These are phyloP conservation scores for Micractinium sp. DNA, from an alignment of 139 green algal species.

Conservation along the genomic window DNA sequence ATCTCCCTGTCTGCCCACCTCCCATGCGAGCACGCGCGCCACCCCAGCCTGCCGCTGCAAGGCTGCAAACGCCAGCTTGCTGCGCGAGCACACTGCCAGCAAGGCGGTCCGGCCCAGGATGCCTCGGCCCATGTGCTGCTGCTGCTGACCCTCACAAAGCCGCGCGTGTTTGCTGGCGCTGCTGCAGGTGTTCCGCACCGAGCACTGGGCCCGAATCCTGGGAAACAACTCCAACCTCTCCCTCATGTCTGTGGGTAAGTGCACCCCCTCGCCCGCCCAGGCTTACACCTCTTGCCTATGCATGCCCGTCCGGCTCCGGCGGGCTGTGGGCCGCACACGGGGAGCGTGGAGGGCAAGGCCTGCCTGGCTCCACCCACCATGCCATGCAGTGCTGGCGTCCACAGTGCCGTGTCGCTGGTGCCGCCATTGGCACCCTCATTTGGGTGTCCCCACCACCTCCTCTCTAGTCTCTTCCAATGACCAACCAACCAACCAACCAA, in stretches of 20 bases:
- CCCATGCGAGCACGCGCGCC: neutral
- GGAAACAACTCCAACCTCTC: conserved; percentile 38
- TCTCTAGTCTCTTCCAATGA: neutral
- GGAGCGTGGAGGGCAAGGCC: neutral
- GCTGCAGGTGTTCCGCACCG: conserved; percentile 60
- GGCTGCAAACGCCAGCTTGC: no score
- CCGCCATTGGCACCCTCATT: neutral
- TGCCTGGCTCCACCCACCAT: neutral
- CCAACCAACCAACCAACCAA: neutral
- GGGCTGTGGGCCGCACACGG: neutral
- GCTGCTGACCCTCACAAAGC: neutral
- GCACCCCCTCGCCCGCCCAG: neutral
- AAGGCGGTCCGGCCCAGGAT: neutral
- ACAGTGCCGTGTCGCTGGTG: neutral
- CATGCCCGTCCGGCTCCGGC: neutral
- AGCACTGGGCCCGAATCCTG: conserved; percentile 51
- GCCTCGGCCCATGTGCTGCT: neutral
- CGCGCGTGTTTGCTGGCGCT: neutral
- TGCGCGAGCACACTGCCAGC: no score
- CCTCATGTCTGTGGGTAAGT: conserved; percentile 54
- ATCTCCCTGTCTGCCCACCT: no score
- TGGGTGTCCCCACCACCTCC: no score
- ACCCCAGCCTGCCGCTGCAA: neutral
- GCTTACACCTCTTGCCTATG: neutral
- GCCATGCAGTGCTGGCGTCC: neutral